phyloP scores from a whole-genome alignment of 2,329 filamentous ascomycete genomes.

The Xylaria hypoxylon region DNA sequence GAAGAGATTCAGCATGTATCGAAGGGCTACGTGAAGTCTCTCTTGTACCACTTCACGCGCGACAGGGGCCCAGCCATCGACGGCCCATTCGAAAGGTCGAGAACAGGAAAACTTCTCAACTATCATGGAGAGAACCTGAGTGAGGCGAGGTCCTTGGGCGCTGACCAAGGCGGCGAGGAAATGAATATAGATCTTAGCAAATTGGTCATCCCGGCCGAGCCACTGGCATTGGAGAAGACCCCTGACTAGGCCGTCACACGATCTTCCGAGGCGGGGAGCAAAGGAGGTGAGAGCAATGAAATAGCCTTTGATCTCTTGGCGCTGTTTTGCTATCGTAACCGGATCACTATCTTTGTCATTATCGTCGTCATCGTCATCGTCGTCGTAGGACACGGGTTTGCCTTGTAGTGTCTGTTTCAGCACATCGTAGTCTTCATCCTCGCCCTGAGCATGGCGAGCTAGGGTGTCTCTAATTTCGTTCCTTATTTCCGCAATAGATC shows the following conservation, averaged over 20 bases:
- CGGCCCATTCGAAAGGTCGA: constrained; percentile 59
- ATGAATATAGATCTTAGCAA: constrained; percentile 74
- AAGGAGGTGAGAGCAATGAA: constrained; percentile 72
- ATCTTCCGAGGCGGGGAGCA: constrained; percentile 69
- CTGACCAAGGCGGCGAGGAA: constrained; percentile 80
- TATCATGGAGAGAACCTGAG: constrained; percentile 80
- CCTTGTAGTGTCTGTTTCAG: constrained; percentile 69
- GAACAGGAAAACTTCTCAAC: constrained; percentile 78
- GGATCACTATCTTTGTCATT: constrained; percentile 58
- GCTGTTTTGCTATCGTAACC: constrained; percentile 47
- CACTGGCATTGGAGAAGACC: constrained; percentile 71
- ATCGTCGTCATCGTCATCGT: constrained; percentile 60
- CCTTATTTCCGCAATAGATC: constrained; percentile 67
- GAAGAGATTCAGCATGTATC: constrained; percentile 81
- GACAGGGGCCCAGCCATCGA: constrained; percentile 68
- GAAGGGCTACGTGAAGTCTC: constrained; percentile 80
- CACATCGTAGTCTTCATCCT: constrained; percentile 71
- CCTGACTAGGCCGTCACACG: constrained; percentile 69
- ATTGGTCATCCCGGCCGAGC: constrained; percentile 73
- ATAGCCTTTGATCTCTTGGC: constrained; percentile 70
- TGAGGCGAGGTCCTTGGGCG: constrained; percentile 83
- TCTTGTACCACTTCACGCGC: constrained; percentile 73
- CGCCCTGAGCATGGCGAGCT: constrained; percentile 66
- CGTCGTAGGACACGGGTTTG: constrained; percentile 54
- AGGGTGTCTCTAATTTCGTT: constrained; percentile 66